Evolutionary conservation across 2,329 filamentous ascomycete genomes (phyloP).

Genomic region (Ramularia collo-cygni): DNA sequence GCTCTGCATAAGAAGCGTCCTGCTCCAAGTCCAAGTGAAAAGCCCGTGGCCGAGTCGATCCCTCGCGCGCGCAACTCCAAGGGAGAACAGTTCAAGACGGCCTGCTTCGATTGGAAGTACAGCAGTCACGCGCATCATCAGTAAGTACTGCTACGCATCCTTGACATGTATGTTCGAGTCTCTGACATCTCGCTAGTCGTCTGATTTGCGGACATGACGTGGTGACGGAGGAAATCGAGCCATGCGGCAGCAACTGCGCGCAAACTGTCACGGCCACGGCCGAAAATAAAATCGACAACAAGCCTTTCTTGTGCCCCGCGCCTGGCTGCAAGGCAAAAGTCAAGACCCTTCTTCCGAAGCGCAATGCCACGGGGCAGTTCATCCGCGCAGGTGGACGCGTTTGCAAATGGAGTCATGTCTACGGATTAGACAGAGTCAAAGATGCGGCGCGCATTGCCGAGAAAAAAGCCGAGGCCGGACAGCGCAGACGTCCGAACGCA

Average conservation of each 20-base stretch:
- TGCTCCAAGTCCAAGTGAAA: too few relatives aligned
- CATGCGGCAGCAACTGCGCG: constrained; percentile 6
- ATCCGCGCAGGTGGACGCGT: not conserved
- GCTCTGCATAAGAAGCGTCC: too few relatives aligned
- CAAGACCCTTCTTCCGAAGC: not conserved
- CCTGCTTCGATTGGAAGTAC: constrained; percentile 6
- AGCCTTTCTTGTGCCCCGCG: constrained; percentile 6
- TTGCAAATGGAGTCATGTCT: constrained; percentile 7
- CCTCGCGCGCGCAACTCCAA: constrained; percentile 6
- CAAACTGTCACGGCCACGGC: not conserved
- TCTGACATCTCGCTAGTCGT: not conserved
- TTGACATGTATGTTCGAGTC: too few relatives aligned
- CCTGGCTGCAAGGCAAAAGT: not conserved
- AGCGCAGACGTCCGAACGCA: not conserved
- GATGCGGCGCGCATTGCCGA: constrained; percentile 4
- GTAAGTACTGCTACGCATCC: too few relatives aligned
- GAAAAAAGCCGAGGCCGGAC: not conserved
- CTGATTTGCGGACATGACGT: constrained; percentile 9
- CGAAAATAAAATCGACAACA: constrained; percentile 3
- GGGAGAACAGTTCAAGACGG: constrained; percentile 3
- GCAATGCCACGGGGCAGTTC: not conserved
- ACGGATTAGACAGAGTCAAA: constrained; percentile 2
- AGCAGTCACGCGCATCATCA: constrained; percentile 6
- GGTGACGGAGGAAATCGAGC: constrained; percentile 3
- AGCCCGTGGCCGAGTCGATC: too few relatives aligned